A percentile compares a stretch with the other conserved stretches of the same genome.
Evolutionary conservation across 1,284 basidiomycete genomes (phyloP).

Genomic region (Schizophyllum commune): DNA sequence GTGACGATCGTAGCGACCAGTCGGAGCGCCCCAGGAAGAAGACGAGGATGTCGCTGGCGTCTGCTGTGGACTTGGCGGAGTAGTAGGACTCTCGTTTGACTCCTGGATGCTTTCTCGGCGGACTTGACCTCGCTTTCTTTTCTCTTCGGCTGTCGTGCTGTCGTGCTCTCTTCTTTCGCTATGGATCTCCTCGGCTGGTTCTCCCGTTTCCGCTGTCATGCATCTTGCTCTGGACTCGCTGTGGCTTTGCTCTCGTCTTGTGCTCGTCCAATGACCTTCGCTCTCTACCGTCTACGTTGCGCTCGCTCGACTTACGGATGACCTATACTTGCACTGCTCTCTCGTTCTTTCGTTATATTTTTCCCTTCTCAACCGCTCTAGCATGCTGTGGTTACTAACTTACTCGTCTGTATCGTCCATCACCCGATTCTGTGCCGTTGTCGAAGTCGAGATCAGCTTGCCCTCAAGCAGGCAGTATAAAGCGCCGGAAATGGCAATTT

Average conservation of each 20-base stretch:
- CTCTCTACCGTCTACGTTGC: too few relatives aligned
- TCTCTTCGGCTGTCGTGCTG: background rate
- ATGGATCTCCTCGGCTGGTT: background rate
- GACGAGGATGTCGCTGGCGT: slow-evolving; percentile 47
- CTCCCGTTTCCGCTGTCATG: background rate
- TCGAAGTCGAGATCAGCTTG: slow-evolving; percentile 4
- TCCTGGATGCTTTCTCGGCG: background rate
- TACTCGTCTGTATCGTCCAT: too few relatives aligned
- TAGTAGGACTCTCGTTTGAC: slow-evolving; percentile 12
- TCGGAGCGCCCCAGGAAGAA: slow-evolving; percentile 33
- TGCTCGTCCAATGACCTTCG: background rate
- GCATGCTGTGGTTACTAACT: too few relatives aligned
- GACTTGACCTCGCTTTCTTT: background rate
- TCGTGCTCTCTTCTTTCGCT: background rate
- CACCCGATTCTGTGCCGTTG: too few relatives aligned
- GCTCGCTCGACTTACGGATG: too few relatives aligned
- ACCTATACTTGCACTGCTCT: background rate
- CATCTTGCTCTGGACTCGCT: background rate
- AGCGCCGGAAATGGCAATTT: slow-evolving; percentile 10
- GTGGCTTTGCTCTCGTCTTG: background rate
- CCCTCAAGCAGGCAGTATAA: slow-evolving; percentile 8
- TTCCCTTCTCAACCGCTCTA: background rate
- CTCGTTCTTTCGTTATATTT: background rate
- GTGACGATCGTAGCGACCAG: slow-evolving; percentile 14
- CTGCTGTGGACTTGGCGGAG: slow-evolving; percentile 52